These are phyloP conservation scores for Malus hybrid DNA, from an alignment of 331 rosid species.

Conservation along the genomic window DNA sequence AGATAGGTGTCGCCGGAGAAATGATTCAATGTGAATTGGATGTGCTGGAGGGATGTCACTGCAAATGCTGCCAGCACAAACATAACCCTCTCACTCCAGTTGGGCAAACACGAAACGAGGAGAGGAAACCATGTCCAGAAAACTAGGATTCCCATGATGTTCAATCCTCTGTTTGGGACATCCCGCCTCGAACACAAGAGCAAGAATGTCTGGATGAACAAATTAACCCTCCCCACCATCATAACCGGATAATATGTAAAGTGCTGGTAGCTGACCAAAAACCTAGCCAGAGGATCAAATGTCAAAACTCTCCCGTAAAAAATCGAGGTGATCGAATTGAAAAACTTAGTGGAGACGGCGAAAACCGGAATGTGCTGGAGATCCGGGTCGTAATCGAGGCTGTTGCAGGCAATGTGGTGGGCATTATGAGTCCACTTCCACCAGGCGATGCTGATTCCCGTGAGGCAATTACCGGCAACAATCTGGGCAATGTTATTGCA, in stretches of 20 bases:
- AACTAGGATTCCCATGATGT: constrained; percentile 56
- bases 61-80: constrained; percentile 52
- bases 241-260: constrained; percentile 56
- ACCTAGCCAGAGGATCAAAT: constrained; percentile 53
- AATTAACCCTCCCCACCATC: constrained; percentile 45
- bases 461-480: constrained; percentile 54
- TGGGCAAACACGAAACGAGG: constrained; percentile 48
- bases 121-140: constrained; percentile 88
- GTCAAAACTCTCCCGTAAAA: constrained; percentile 48
- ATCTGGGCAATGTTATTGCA: constrained; percentile 50
- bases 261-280: constrained; percentile 57
- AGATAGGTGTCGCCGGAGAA: constrained; percentile 66
- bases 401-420: constrained; percentile 61
- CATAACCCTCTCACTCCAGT: constrained; percentile 64
- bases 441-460: constrained; percentile 80
- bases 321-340: constrained; percentile 31
- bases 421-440: constrained; percentile 90
- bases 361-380: constrained; percentile 64
- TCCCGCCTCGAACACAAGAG: constrained; percentile 36
- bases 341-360: constrained; percentile 42
- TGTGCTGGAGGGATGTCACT: constrained; percentile 58
- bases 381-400: constrained; percentile 69
- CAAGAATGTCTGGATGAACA: constrained; percentile 57
- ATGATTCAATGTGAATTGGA: constrained; percentile 69
- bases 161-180: constrained; percentile 45